These are phyloP conservation scores for Parathielavia hyrcaniae DNA, from an alignment of 495 filamentous ascomycete species.

Conservation along the genomic window DNA sequence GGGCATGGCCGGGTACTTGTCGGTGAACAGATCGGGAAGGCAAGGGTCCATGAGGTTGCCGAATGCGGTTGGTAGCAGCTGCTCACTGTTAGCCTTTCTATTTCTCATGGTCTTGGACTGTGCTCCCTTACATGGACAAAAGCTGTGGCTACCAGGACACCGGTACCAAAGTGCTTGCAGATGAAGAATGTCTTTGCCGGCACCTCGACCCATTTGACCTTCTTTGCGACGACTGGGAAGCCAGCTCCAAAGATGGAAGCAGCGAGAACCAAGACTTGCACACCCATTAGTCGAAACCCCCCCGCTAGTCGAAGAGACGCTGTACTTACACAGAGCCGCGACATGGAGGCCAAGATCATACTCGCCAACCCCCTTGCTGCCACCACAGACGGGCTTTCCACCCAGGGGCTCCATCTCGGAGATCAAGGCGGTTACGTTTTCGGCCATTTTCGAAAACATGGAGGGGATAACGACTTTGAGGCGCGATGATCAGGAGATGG, in stretches of 20 bases:
- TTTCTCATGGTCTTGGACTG: not conserved
- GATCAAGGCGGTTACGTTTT: constrained; percentile 18
- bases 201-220: constrained; percentile 49
- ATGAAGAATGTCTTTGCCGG: constrained; percentile 49
- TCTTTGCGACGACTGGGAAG: constrained; percentile 51
- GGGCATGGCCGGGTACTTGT: constrained; percentile 52
- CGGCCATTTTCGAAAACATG: constrained; percentile 1
- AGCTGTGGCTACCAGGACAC: constrained; percentile 62
- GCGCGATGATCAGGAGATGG: not conserved
- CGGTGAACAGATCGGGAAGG: constrained; percentile 51
- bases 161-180: constrained; percentile 62
- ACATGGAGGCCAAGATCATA: constrained; percentile 48
- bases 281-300: constrained; percentile 12
- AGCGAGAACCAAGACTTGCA: constrained; percentile 36
- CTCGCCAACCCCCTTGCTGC: constrained; percentile 37
- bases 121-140: constrained; percentile 59
- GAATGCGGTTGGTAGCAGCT: constrained; percentile 54
- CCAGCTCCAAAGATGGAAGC: constrained; percentile 44
- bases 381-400: constrained; percentile 44
- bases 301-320: not conserved
- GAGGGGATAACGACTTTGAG: not conserved
- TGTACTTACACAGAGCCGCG: constrained; percentile 46
- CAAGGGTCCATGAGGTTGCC: constrained; percentile 52
- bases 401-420: constrained; percentile 15
- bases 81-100: constrained; percentile 1